Evolutionary conservation across 768 basidiomycete genomes (phyloP).

Genomic region (Hericium rajendrae): DNA sequence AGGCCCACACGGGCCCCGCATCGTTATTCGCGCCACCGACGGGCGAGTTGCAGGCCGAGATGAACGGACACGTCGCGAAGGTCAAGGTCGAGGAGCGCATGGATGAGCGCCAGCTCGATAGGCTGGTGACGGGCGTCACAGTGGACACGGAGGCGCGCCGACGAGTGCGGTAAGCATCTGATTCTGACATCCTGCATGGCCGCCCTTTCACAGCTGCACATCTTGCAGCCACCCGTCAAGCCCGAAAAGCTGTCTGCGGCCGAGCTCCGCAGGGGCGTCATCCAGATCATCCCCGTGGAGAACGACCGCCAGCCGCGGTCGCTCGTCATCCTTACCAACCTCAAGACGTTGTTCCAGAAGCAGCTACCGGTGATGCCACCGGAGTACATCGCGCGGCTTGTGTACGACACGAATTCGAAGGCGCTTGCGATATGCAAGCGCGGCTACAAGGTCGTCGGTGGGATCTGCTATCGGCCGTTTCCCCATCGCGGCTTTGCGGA

Average conservation of each 20-base stretch:
- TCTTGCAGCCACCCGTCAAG: slow-evolving; percentile 39
- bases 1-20: slow-evolving; percentile 46
- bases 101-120: slow-evolving; percentile 66
- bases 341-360: slow-evolving; percentile 94
- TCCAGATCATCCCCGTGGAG: slow-evolving; percentile 74
- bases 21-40: slow-evolving; percentile 30
- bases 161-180: slow-evolving; percentile 36
- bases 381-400: slow-evolving; percentile 94
- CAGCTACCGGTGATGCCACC: slow-evolving; percentile 98
- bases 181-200: not conserved
- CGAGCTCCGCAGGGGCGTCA: slow-evolving; percentile 76
- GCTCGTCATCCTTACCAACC: slow-evolving; percentile 79
- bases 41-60: slow-evolving; percentile 27
- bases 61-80: slow-evolving; percentile 37
- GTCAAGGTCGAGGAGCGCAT: slow-evolving; percentile 73
- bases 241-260: slow-evolving; percentile 70
- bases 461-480: slow-evolving; percentile 95
- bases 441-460: slow-evolving; percentile 93
- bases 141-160: slow-evolving; percentile 48
- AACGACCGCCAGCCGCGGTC: slow-evolving; percentile 74
- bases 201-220: slow-evolving; percentile 3
- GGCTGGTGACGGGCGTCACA: slow-evolving; percentile 73
- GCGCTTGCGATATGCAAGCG: slow-evolving; percentile 90
- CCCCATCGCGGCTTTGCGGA: slow-evolving; percentile 92
- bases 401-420: slow-evolving; percentile 89